A percentile compares a stretch with the other conserved stretches of the same genome.
phyloP scores from a whole-genome alignment of 495 filamentous ascomycete genomes.

The Podospora tetraspora region DNA sequence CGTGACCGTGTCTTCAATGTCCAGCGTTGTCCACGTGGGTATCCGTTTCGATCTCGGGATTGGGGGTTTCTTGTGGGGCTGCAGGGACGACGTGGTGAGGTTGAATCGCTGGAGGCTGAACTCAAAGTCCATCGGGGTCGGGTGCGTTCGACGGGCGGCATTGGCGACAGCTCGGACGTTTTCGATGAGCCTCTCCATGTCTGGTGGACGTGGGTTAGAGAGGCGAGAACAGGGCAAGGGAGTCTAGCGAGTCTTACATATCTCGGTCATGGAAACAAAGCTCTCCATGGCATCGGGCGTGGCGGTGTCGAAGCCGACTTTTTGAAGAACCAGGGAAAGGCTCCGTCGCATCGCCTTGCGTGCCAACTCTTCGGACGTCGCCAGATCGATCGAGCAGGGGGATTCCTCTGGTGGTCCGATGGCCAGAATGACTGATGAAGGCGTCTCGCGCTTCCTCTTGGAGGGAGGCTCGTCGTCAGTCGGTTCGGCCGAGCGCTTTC shows the following conservation, averaged over 20 bases:
- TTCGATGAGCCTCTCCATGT: slow-evolving; percentile 29
- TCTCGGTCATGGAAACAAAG: slow-evolving; percentile 35
- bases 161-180: slow-evolving; percentile 31
- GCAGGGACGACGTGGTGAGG: slow-evolving; percentile 30
- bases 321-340: slow-evolving; percentile 34
- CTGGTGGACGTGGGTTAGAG: slow-evolving; percentile 24
- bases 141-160: slow-evolving; percentile 33
- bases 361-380: slow-evolving; percentile 30
- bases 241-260: slow-evolving; percentile 26
- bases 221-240: background rate
- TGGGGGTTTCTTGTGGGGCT: slow-evolving; percentile 39
- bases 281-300: slow-evolving; percentile 39
- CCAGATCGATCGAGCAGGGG: background rate
- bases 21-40: slow-evolving; percentile 28
- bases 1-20: slow-evolving; percentile 28
- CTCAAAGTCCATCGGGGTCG: slow-evolving; percentile 40
- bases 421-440: slow-evolving; percentile 9
- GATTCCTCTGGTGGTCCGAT: slow-evolving; percentile 1
- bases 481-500: slow-evolving; percentile 25
- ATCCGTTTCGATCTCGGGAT: slow-evolving; percentile 29
- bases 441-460: slow-evolving; percentile 31
- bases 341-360: slow-evolving; percentile 35
- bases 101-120: slow-evolving; percentile 31
- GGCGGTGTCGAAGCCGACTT: slow-evolving; percentile 40
- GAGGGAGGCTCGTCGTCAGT: slow-evolving; percentile 15